Conservation (phyloP, 768 basidiomycete species). For the Hygrocybe punicea region DNA sequence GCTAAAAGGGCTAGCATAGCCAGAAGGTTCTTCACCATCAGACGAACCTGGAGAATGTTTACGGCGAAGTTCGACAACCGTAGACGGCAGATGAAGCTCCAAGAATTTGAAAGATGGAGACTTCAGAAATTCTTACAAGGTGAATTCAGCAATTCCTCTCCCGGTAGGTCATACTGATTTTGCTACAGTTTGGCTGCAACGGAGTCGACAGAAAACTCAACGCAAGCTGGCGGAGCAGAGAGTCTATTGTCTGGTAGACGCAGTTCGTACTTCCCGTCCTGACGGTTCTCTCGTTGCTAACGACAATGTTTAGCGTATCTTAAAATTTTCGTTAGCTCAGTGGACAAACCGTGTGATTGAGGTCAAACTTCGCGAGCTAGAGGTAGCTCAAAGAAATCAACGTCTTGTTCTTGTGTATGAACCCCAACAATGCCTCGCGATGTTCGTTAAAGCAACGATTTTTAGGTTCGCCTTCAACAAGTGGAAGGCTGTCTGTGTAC, state of each 20-base stretch:
- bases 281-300: background rate
- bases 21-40: slow-evolving; percentile 47
- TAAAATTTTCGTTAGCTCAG: slow-evolving; percentile 43
- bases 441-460: slow-evolving; percentile 1
- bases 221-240: slow-evolving; percentile 43
- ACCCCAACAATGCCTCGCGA: background rate
- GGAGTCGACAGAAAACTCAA: slow-evolving; percentile 37
- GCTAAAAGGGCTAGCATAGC: slow-evolving; percentile 54
- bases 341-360: slow-evolving; percentile 78
- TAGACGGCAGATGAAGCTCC: slow-evolving; percentile 43
- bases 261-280: slow-evolving; percentile 30
- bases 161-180: slow-evolving; percentile 12
- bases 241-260: slow-evolving; percentile 38
- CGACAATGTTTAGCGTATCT: slow-evolving; percentile 44
- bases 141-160: slow-evolving; percentile 15
- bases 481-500: slow-evolving; percentile 61
- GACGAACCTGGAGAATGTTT: slow-evolving; percentile 51
- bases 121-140: slow-evolving; percentile 36
- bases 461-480: slow-evolving; percentile 57
- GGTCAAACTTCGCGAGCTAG: slow-evolving; percentile 69
- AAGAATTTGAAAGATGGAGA: slow-evolving; percentile 40
- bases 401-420: slow-evolving; percentile 33
- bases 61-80: slow-evolving; percentile 43
- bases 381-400: slow-evolving; percentile 48
- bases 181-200: slow-evolving; percentile 47